A percentile compares a stretch with the other conserved stretches of the same genome.
These are phyloP conservation scores for Candida neerlandica DNA, from an alignment of 1,139 yeast genomes.

Conservation along the genomic window DNA sequence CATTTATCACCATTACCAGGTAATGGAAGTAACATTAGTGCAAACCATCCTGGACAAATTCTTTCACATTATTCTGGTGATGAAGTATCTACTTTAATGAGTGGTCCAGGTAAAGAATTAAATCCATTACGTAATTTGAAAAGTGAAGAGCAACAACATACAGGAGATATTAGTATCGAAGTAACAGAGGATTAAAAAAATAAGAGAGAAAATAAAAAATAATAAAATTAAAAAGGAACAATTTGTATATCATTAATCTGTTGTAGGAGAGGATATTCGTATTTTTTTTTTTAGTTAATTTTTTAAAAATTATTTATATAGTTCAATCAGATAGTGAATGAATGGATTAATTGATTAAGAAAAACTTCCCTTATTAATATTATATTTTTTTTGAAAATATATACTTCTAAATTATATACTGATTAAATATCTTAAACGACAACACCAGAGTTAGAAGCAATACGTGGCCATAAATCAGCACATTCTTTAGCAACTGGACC, in stretches of 20 bases:
- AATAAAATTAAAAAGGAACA: neutral
- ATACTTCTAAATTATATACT: slow-evolving; percentile 3
- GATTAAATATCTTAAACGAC: slow-evolving; percentile 67
- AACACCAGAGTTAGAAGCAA: slow-evolving; percentile 99
- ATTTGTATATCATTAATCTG: neutral
- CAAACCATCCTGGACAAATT: slow-evolving; percentile 1
- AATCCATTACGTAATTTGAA: slow-evolving; percentile 3
- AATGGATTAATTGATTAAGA: neutral
- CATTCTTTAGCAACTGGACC: slow-evolving; percentile 99
- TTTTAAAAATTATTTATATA: neutral
- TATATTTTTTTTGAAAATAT: neutral
- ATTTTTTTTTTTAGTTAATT: neutral
- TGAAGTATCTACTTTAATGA: slow-evolving; percentile 16
- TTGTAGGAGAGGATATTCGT: too few relatives aligned
- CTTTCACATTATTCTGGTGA: slow-evolving; percentile 13
- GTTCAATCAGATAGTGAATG: neutral
- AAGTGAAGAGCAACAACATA: neutral
- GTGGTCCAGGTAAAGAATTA: slow-evolving; percentile 6
- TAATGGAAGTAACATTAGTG: neutral
- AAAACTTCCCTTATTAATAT: neutral
- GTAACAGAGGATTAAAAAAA: slow-evolving; percentile 8
- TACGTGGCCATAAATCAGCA: slow-evolving; percentile 99
- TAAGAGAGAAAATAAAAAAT: too few relatives aligned
- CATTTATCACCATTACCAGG: neutral
- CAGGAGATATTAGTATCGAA: slow-evolving; percentile 13